A percentile compares a stretch with the other conserved stretches of the same genome.
Evolutionary conservation across 2,329 filamentous ascomycete species (phyloP).

Genomic region (Aureobasidium sp.): DNA sequence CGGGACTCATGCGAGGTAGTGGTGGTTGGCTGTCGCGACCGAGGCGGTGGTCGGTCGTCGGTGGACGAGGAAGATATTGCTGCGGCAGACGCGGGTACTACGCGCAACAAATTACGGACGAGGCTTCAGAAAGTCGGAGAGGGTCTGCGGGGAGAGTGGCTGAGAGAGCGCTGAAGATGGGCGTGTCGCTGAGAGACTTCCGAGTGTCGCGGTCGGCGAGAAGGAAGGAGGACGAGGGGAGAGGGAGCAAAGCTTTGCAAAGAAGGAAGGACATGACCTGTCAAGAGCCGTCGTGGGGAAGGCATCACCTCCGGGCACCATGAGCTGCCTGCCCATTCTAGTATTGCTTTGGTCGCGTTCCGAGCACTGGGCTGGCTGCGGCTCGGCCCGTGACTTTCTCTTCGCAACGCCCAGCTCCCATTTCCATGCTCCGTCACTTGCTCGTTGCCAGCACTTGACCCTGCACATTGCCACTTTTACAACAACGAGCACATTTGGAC

Average conservation of each 20-base stretch:
- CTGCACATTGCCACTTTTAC: background rate
- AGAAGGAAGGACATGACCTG: background rate
- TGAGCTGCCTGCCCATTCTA: background rate
- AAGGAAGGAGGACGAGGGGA: constrained; percentile 22
- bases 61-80: constrained; percentile 14
- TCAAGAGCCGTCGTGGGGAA: constrained; percentile 8
- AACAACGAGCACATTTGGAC: background rate
- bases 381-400: background rate
- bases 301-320: background rate
- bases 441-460: background rate
- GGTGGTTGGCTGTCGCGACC: constrained; percentile 25
- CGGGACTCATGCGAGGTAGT: background rate
- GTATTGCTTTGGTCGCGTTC: background rate
- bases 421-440: background rate
- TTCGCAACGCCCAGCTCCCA: background rate
- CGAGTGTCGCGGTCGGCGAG: constrained; percentile 19
- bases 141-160: constrained; percentile 3
- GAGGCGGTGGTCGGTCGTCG: constrained; percentile 20
- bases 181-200: constrained; percentile 20
- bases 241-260: constrained; percentile 27
- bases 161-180: constrained; percentile 21
- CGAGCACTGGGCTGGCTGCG: background rate
- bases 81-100: constrained; percentile 19
- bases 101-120: constrained; percentile 33
- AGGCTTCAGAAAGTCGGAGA: constrained; percentile 6